Conservation (phyloP, 306 rosid species). For the Pueraria montana region DNA sequence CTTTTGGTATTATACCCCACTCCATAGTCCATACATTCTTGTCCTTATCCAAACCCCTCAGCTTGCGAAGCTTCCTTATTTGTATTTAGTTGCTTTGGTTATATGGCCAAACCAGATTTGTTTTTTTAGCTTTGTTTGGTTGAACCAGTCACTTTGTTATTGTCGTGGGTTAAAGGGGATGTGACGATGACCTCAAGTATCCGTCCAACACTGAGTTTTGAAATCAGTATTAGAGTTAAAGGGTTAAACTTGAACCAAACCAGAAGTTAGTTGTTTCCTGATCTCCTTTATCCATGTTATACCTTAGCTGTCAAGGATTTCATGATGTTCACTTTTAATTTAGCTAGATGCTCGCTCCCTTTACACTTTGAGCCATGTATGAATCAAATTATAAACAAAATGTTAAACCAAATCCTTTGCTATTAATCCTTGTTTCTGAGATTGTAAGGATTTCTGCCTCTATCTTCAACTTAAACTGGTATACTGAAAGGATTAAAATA, state of each 20-base stretch:
- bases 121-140: constrained; percentile 23
- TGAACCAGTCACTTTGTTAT: not conserved
- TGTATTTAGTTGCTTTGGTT: not conserved
- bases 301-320: not conserved
- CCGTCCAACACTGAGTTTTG: not conserved
- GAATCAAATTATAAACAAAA: not conserved
- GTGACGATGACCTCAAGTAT: not conserved
- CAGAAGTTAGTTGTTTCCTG: not conserved
- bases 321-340: not conserved
- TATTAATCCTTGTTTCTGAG: not conserved
- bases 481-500: not conserved
- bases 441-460: not conserved
- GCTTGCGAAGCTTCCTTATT: not conserved
- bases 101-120: not conserved
- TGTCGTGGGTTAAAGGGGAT: not conserved
- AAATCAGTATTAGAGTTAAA: not conserved
- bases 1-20: not conserved
- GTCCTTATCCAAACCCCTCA: not conserved
- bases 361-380: not conserved
- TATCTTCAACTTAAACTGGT: not conserved
- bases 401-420: not conserved
- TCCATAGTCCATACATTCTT: not conserved
- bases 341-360: not conserved
- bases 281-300: constrained; percentile 6
- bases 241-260: constrained; percentile 26